Base-by-base conservation (phyloP, 2,329 filamentous ascomycete genomes). In the Penicillium janthinellum region DNA sequence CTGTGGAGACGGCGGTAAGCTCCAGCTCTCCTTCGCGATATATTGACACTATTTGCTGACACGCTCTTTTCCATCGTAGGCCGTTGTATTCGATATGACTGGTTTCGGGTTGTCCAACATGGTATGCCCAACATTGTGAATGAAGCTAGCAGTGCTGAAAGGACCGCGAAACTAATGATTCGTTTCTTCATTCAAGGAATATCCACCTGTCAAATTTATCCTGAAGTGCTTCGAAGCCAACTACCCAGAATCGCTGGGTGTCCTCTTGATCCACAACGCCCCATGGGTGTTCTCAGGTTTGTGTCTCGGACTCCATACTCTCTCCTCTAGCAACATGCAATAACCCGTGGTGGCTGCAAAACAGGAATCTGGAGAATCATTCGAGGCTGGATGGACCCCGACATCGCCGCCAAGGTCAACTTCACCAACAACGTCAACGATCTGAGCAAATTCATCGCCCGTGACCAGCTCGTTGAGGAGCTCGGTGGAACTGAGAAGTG, bases 171-270 rank as follows among this genome's bases (percentile, higher is more conserved):
- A n/a, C 11, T 45, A 22, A 53, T 10, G 1, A 15, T 70, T n/a
- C 25, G 1, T 31, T 22, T 54, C 8, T 31, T 11, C 1, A 5
- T 22, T 22, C 25, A 44, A 89, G 87, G 95, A 99, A 78, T 98
- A 98, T 75, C 87, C 90, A 0, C 94, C 95, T 0, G 91, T 99
- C 55, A 97, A 96, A 73, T 97, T 97, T 78, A 96, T 98, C 88
- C 95, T 97, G 75, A 95, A 95, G 77, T 96, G 92, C 75, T 97
- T 98, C 71, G 94, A 98, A 80, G 93, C 93, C 57, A 97, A 97
- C 74, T 98, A 97, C 70, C 94, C 94, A 0, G 94, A 98, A 76
- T 93, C 87, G 53, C 83, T 98, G 1, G 94, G 93, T 22, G 84
- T 89, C 1, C 90, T 97, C 8, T 83, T 97, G 48, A 90, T 98